A percentile compares a stretch with the other conserved stretches of the same genome.
Evolutionary conservation across 371 early-diverging fungal species (phyloP).

Genomic region (Mortierella polycephala): DNA sequence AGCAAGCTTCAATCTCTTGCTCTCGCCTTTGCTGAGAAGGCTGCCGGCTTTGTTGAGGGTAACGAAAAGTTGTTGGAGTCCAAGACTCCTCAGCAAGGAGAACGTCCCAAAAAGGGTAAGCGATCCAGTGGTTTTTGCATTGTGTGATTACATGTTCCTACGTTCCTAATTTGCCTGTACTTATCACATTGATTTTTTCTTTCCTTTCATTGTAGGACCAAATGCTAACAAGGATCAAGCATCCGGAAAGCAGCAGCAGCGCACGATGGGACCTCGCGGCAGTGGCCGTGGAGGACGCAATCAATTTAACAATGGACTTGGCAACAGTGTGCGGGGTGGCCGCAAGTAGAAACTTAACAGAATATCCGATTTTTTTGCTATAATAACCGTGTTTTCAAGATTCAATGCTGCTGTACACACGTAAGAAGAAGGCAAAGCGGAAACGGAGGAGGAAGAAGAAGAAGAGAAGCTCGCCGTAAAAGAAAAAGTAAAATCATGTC

Average conservation of each 20-base stretch:
- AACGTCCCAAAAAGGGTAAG: conserved; percentile 57
- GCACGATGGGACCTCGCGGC: conserved; percentile 51
- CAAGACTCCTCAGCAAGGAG: conserved; percentile 60
- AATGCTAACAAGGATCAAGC: conserved; percentile 51
- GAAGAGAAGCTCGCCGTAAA: too few relatives aligned
- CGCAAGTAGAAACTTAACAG: conserved; percentile 26
- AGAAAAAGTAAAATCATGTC: too few relatives aligned
- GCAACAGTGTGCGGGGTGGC: conserved; percentile 58
- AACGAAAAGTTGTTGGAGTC: conserved; percentile 90
- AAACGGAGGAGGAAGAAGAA: too few relatives aligned
- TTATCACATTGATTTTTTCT: background rate
- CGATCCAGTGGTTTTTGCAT: background rate
- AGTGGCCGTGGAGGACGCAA: conserved; percentile 53
- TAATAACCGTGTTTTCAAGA: too few relatives aligned
- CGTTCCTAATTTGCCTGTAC: background rate
- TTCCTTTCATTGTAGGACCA: conserved; percentile 24
- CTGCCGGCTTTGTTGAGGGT: conserved; percentile 84
- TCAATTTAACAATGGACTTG: conserved; percentile 59
- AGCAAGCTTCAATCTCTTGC: conserved; percentile 89
- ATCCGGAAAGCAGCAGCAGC: conserved; percentile 52
- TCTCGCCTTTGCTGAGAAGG: conserved; percentile 90
- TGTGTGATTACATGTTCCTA: too few relatives aligned
- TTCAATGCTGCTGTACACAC: too few relatives aligned
- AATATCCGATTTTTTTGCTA: conserved; percentile 1
- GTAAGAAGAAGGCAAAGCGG: too few relatives aligned